Evolutionary conservation across 345 rosid species (phyloP), one percentile per base, ranked within the genome.

Genomic region (Euphorbia peplus): DNA sequence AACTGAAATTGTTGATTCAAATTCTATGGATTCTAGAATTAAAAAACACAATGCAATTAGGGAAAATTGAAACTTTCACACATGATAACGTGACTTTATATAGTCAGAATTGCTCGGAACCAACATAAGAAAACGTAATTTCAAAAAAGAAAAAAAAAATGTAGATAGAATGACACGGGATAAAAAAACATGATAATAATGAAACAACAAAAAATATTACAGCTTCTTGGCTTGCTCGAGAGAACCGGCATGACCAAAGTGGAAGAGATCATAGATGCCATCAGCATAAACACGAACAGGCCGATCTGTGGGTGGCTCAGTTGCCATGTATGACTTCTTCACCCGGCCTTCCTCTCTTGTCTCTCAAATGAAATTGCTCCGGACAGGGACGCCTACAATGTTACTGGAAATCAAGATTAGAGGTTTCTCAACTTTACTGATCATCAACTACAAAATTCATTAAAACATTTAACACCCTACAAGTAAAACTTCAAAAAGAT

Each of bases 201-300:
- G 24, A 11, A 29, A 32, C 16, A 3, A 8, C 0, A 11, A n/a
- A 52, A 18, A 14, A n/a, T 44, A 54, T 26, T 64, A 70, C 74
- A 63, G 55, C 15, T 71, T 71, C 64, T 71, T 71, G 66, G 78
- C 78, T 65, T 75, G 78, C 48, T 75, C 78, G 12, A 75, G 78
- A 41, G 78, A 58, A 29, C 78, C 70, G 60, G 78, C 78, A 41
- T 75, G 78, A 52, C 78, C 78, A n/a, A 56, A 75, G 62, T 75
- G 78, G 70, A 75, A 75, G 74, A 75, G 78, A 69, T 75, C 78
- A 55, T 75, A 75, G 70, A 75, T 75, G 24, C 78, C 78, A 18
- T 75, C 78, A 50, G 78, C 70, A 46, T 75, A 75, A 15, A 75
- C 70, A 0, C 78, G 69, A 39, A 75, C 60, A 6, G 78, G 73